These are phyloP conservation scores for Phytophthora cryptogea DNA, from an alignment of 352 stramenopile genomes.

Conservation along the genomic window DNA sequence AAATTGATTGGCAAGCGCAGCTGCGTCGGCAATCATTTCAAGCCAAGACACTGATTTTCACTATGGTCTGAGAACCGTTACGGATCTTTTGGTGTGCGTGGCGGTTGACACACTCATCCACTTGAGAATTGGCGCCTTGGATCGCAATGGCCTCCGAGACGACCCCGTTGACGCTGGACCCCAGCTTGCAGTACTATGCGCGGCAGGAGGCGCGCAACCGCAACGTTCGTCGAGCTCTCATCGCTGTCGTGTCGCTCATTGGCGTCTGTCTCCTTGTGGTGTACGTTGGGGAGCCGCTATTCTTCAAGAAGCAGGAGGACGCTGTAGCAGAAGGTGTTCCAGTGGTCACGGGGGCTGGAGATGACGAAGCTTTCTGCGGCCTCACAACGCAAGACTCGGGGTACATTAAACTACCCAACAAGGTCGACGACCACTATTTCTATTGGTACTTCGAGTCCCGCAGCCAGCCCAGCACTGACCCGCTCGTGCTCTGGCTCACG, in stretches of 20 bases:
- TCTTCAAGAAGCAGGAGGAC: conserved; percentile 6
- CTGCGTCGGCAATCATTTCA: conserved; percentile 16
- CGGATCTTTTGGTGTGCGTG: conserved; percentile 15
- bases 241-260: conserved; percentile 23
- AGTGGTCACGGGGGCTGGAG: neutral
- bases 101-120: conserved; percentile 20
- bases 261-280: conserved; percentile 23
- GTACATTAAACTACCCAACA: conserved; percentile 67
- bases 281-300: conserved; percentile 23
- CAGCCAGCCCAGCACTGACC: conserved; percentile 45
- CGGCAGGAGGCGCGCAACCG: conserved; percentile 29
- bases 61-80: conserved; percentile 26
- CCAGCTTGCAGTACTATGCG: conserved; percentile 25
- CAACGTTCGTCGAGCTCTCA: conserved; percentile 22
- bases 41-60: neutral
- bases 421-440: conserved; percentile 75
- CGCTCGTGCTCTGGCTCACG: conserved; percentile 69
- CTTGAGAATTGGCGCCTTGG: conserved; percentile 8
- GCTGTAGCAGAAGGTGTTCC: conserved; percentile 16
- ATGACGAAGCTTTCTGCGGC: conserved; percentile 50
- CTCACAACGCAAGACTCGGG: conserved; percentile 59
- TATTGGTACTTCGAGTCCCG: conserved; percentile 79
- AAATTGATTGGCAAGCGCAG: conserved; percentile 30
- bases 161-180: conserved; percentile 27
- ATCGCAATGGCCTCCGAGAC: conserved; percentile 29